phyloP scores from a whole-genome alignment of 2,329 filamentous ascomycete species.

The Monosporascus sp. region DNA sequence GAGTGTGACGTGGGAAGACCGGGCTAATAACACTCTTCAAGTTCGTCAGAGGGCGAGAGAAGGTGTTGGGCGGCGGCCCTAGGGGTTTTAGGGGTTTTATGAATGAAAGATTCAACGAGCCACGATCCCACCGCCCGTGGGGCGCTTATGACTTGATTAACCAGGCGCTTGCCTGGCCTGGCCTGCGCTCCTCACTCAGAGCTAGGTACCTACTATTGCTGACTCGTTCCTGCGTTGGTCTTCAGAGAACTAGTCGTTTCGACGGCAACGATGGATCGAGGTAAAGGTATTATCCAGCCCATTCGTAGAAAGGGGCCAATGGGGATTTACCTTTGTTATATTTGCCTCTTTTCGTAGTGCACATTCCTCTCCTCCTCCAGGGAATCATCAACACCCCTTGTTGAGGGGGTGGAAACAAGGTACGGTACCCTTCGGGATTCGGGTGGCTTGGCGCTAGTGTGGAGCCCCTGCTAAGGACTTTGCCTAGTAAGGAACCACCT shows the following conservation, averaged over 20 bases:
- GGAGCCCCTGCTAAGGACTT: not conserved
- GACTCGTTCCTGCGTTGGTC: not conserved
- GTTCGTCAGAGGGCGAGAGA: not conserved
- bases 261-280: too few species aligned
- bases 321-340: too few species aligned
- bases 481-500: too few species aligned
- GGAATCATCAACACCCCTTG: not conserved
- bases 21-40: not conserved
- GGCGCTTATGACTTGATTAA: not conserved
- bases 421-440: not conserved
- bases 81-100: not conserved
- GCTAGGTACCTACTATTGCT: not conserved
- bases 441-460: not conserved
- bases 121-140: not conserved
- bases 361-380: not conserved
- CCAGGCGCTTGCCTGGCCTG: too few species aligned
- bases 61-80: not conserved
- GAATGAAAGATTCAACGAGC: not conserved
- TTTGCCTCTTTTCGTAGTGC: not conserved
- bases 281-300: too few species aligned
- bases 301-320: too few species aligned
- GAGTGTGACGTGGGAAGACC: not conserved
- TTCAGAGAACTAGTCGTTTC: not conserved
- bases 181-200: too few species aligned
- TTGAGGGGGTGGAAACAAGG: not conserved